phyloP scores from a whole-genome alignment of 768 basidiomycete genomes.

The Cytidiella melzeri region DNA sequence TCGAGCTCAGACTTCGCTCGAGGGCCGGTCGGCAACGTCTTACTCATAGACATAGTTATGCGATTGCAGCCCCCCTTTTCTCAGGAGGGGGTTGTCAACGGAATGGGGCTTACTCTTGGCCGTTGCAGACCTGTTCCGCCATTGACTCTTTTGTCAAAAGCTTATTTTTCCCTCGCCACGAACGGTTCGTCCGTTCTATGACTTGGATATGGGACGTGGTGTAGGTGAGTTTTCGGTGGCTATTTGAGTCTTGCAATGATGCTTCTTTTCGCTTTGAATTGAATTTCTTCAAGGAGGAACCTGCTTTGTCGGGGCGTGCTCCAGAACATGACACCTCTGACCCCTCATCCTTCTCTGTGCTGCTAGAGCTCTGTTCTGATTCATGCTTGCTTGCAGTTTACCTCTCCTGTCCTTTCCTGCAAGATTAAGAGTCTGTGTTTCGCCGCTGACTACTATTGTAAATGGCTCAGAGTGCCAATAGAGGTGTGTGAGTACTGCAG shows the following conservation, averaged over 20 bases:
- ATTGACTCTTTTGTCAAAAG: slow-evolving; percentile 4
- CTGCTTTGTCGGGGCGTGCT: slow-evolving; percentile 50
- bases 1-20: slow-evolving; percentile 36
- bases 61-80: slow-evolving; percentile 56
- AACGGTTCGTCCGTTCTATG: slow-evolving; percentile 46
- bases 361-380: background rate
- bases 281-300: slow-evolving; percentile 94
- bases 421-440: no score
- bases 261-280: slow-evolving; percentile 49
- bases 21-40: slow-evolving; percentile 36
- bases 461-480: no score
- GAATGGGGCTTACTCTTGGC: slow-evolving; percentile 91
- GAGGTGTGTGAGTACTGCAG: no score
- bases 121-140: slow-evolving; percentile 39
- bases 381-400: no score
- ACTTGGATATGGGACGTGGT: background rate
- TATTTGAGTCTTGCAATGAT: slow-evolving; percentile 26
- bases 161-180: slow-evolving; percentile 49
- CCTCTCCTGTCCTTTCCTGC: no score
- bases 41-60: slow-evolving; percentile 89
- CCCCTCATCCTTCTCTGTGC: background rate
- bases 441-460: no score
- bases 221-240: slow-evolving; percentile 6
- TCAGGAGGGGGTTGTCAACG: slow-evolving; percentile 67
- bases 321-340: slow-evolving; percentile 63